Percentiles rank a stretch among this genome's conserved stretches.
phyloP scores from a whole-genome alignment of 2,329 filamentous ascomycete genomes.

The Dichotomopilus funicola region DNA sequence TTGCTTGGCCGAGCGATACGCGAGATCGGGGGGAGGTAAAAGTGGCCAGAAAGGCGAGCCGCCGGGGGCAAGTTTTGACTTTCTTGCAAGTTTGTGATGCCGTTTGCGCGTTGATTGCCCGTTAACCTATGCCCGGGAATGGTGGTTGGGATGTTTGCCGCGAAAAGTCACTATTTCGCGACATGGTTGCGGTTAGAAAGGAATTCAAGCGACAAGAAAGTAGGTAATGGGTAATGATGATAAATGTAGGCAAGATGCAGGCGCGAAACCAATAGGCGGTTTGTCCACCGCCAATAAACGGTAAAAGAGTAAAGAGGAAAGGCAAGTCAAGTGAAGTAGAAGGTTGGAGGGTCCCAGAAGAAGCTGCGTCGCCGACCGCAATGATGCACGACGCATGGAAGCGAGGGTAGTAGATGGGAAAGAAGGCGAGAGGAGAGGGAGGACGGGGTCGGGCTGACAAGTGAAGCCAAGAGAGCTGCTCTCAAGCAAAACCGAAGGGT shows the following conservation, averaged over 20 bases:
- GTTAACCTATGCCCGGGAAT: slow-evolving; percentile 24
- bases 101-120: slow-evolving; percentile 21
- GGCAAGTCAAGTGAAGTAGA: slow-evolving; percentile 2
- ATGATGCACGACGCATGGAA: slow-evolving; percentile 3
- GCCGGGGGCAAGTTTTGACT: background rate
- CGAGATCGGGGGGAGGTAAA: background rate
- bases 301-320: slow-evolving; percentile 16
- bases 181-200: slow-evolving; percentile 52
- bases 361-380: slow-evolving; percentile 10
- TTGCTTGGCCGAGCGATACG: background rate
- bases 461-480: slow-evolving; percentile 12
- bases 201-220: slow-evolving; percentile 28
- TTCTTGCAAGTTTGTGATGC: background rate
- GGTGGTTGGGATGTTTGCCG: slow-evolving; percentile 24
- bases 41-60: background rate
- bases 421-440: slow-evolving; percentile 9
- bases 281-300: too few relatives aligned
- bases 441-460: slow-evolving; percentile 11
- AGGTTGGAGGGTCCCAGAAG: background rate
- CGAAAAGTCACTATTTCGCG: slow-evolving; percentile 43
- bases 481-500: slow-evolving; percentile 7
- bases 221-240: slow-evolving; percentile 12
- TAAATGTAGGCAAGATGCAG: background rate
- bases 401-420: background rate
- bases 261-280: too few relatives aligned